phyloP scores from a whole-genome alignment of 768 basidiomycete species.

The Termitomyces sp. region DNA sequence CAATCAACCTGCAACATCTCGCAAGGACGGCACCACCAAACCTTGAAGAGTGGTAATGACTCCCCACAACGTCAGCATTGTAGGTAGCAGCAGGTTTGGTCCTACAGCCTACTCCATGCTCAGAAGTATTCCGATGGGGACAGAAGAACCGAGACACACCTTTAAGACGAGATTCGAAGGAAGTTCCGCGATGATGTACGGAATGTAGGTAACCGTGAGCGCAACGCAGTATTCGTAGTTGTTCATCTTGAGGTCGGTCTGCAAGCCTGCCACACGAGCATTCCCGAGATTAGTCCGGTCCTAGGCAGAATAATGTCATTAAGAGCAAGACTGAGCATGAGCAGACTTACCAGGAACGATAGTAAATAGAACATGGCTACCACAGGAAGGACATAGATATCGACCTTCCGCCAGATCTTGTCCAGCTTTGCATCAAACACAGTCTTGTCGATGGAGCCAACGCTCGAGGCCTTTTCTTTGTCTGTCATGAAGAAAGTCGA shows the following conservation, averaged over 20 bases:
- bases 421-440: constrained; percentile 27
- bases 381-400: constrained; percentile 27
- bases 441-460: neutral
- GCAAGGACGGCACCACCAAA: constrained; percentile 10
- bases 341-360: constrained; percentile 27
- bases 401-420: constrained; percentile 28
- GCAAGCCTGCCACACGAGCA: neutral
- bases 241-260: neutral
- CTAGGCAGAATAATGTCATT: neutral
- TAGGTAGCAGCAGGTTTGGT: constrained; percentile 25
- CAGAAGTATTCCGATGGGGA: neutral
- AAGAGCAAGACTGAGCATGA: constrained; percentile 40
- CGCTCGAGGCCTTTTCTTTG: neutral
- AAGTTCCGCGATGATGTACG: neutral
- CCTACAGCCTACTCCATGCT: neutral
- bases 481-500: neutral
- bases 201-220: neutral
- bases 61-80: constrained; percentile 66
- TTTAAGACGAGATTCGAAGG: neutral
- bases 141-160: neutral
- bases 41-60: constrained; percentile 59
- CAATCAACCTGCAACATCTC: neutral
- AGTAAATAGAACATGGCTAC: constrained; percentile 31
- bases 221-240: neutral
- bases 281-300: constrained; percentile 1